Conservation (phyloP, 1,139 yeast genomes). For the Entelexis sorbosivorans region DNA sequence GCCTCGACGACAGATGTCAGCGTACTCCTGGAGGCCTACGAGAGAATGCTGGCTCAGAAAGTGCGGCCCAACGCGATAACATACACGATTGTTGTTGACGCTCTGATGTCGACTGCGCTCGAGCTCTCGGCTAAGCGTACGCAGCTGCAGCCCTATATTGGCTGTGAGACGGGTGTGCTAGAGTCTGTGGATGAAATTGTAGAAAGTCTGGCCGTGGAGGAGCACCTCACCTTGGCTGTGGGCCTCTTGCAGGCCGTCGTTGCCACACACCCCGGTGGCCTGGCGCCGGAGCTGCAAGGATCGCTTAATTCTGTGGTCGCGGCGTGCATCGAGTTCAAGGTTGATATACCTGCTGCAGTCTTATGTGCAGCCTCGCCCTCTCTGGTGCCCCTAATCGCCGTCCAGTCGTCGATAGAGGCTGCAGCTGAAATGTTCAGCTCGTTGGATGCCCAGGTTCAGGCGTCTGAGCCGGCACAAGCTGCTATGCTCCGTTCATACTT, state of each 20-base stretch:
- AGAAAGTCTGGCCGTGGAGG: slow-evolving; percentile 20
- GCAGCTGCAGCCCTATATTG: slow-evolving; percentile 13
- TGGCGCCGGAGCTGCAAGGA: slow-evolving; percentile 2
- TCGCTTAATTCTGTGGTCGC: slow-evolving; percentile 11
- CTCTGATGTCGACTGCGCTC: slow-evolving; percentile 26
- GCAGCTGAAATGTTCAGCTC: slow-evolving; percentile 13
- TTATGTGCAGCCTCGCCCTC: background rate
- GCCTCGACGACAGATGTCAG: slow-evolving; percentile 17
- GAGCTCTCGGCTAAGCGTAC: background rate
- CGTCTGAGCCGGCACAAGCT: slow-evolving; percentile 9
- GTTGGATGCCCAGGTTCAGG: slow-evolving; percentile 8
- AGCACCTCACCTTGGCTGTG: slow-evolving; percentile 20
- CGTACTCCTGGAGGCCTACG: slow-evolving; percentile 27
- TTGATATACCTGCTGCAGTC: slow-evolving; percentile 9
- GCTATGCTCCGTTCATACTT: slow-evolving; percentile 15
- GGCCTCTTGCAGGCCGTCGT: slow-evolving; percentile 16
- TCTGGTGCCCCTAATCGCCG: background rate
- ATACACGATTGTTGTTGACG: slow-evolving; percentile 27
- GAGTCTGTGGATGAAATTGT: slow-evolving; percentile 22
- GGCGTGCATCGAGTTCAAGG: background rate
- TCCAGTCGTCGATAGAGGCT: slow-evolving; percentile 7
- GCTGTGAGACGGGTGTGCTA: slow-evolving; percentile 11
- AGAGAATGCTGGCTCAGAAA: slow-evolving; percentile 26
- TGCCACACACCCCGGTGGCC: background rate
- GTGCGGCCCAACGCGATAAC: slow-evolving; percentile 28